Evolutionary conservation across 2,329 filamentous ascomycete genomes (phyloP), one percentile per base, ranked within the genome.

Genomic region (Apiospora hydei): DNA sequence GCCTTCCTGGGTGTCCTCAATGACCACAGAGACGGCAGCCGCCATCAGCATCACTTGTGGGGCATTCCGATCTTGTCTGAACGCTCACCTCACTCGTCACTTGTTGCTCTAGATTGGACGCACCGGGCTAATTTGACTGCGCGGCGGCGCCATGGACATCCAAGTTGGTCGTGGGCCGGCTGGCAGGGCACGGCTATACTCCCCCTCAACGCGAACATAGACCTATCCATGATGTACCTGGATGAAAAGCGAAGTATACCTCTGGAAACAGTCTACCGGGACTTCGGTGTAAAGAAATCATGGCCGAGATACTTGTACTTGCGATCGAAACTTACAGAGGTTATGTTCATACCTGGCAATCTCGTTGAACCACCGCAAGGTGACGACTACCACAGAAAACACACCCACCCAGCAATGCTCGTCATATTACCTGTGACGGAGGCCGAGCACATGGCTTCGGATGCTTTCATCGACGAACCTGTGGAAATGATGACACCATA

Each of bases 181-280:
- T 57, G 51, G 51, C 14, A 18, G 1, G 51, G 51, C 2, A 2
- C 14, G 16, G 26, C 7, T 4, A 0, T 8, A 0, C 26, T 57
- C 10, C 51, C 51, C 13, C 0, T 0, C 34, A 4, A 38, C 34
- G 5, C 0, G 11, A 30, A 2, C 6, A 7, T 18, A 26, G 3
- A 16, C 4, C 13, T 57, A 30, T 57, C 26, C 0, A 18, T 7
- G 14, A 14, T 57, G 26, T 57, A 34, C 13, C 51, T 34, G 16
- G 26, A 57, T 6, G 3, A 18, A 34, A 14, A 57, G 0, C 51
- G 8, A 8, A 34, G 8, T 2, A 16, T 6, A 1, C 14, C 51
- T 4, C 26, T 57, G 13, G 51, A 16, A 5, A 14, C 11, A 34
- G 26, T 57, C 4, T 57, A 57, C 26, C 26, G 14, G 14, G 18